phyloP scores from a whole-genome alignment of 768 basidiomycete species.

The Cytidiella melzeri region DNA sequence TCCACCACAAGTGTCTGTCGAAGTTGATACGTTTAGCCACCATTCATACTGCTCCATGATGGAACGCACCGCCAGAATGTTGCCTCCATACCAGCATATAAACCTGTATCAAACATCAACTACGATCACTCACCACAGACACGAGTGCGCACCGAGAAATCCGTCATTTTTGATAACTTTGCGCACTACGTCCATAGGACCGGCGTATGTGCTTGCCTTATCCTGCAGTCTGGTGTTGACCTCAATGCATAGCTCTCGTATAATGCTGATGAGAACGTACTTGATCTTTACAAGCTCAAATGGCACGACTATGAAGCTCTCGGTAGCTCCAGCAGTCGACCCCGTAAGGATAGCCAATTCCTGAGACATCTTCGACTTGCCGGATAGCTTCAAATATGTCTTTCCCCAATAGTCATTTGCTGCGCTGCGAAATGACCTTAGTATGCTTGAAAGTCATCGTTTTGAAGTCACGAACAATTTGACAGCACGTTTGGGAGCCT shows the following conservation, averaged over 20 bases:
- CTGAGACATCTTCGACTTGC: slow-evolving; percentile 83
- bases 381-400: slow-evolving; percentile 53
- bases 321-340: slow-evolving; percentile 91
- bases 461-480: slow-evolving; percentile 61
- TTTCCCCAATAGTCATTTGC: slow-evolving; percentile 97
- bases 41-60: too few relatives aligned
- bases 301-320: slow-evolving; percentile 92
- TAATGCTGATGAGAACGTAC: slow-evolving; percentile 25
- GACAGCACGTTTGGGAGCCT: slow-evolving; percentile 97
- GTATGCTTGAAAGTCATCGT: neutral
- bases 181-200: slow-evolving; percentile 87
- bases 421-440: slow-evolving; percentile 38
- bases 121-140: neutral
- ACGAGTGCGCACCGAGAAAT: slow-evolving; percentile 44
- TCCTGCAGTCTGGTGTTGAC: slow-evolving; percentile 67
- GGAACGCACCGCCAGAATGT: slow-evolving; percentile 94
- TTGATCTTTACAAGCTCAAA: slow-evolving; percentile 95
- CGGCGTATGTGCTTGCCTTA: slow-evolving; percentile 83
- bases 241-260: neutral
- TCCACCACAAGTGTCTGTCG: slow-evolving; percentile 69
- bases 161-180: slow-evolving; percentile 76
- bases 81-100: slow-evolving; percentile 94
- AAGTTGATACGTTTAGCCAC: slow-evolving; percentile 34
- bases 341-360: slow-evolving; percentile 85
- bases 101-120: slow-evolving; percentile 12